Base-by-base conservation (phyloP, 2,329 filamentous ascomycete species). In the Shiraia bambusicola region DNA sequence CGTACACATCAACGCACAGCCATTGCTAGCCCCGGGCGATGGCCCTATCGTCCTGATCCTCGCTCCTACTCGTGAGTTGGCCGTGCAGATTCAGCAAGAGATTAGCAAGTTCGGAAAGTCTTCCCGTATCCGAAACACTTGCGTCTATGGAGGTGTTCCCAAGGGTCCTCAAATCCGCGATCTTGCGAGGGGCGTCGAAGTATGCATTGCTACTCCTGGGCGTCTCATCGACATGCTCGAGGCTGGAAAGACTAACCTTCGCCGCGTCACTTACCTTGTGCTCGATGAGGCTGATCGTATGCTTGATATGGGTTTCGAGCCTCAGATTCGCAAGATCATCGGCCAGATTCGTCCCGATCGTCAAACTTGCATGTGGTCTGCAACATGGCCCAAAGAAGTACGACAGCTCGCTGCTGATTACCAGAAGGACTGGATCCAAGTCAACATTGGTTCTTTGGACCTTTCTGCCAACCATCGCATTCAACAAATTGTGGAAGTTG, bases 291-390 rank as follows among this genome's bases (percentile, higher is more conserved):
- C 93, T 69, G 93, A 98, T 76, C 92, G 93, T 67, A 98, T 98
- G 93, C 80, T 98, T 70, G 93, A 98, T 76, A 98, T 98, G 93
- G 93, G 93, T 83, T 97, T 98, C 75, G 93, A 98, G 76, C 93
- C 93, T 56, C 93, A 97, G 72, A 97, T 98, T 64, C 89, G 93
- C 77, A 97, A 97, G 79, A 97, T 98, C 56, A 91, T 98, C 59
- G 81, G 87, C 52, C 93, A 98, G 76, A 97, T 97, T 72, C 89
- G 93, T 59, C 93, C 93, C 39, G 93, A 98, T 70, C 86, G 93
- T 80, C 93, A 98, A 73, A 98, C 93, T 50, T 93, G 93, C 78
- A 95, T 98, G 90, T 98, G 92, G 89, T 98, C 93, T 47, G 93
- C 93, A 59, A 98, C 93, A 6, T 98, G 93, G 91, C 93, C 93